Base-by-base conservation (phyloP, 139 green algal genomes). In the Haematococcus sp. region DNA sequence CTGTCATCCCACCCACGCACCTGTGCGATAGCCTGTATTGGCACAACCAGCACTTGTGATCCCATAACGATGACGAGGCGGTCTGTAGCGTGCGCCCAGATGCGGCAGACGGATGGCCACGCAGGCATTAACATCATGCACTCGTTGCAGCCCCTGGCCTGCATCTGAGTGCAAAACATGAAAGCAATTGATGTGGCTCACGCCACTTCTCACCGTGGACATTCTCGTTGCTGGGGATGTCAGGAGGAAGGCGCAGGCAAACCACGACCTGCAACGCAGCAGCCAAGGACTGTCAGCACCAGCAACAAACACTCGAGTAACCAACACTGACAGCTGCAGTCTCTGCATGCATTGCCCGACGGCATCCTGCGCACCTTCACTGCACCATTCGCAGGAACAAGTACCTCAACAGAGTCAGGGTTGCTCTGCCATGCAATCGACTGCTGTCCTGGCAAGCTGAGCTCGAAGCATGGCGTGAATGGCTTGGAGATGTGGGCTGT, bases 1-100 rank as follows among this genome's bases (percentile, higher is more conserved):
- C n/a, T n/a, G n/a, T n/a, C n/a, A n/a, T n/a, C n/a, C n/a, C n/a
- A n/a, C n/a, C n/a, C n/a, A n/a, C n/a, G n/a, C n/a, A n/a, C n/a
- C n/a, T 65, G 58, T 30, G 11, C 17, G 4, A 65, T n/a, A 40
- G 58, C 58, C 9, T 30, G 28, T 4, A 65, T 33, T 11, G 58
- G 58, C 3, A 65, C 58, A 4, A 65, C 3, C 23, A 65, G 58
- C 3, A 30, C n/a, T 9, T 35, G n/a, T 65, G 28, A 40, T 3
- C 58, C 58, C 58, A 65, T 65, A 9, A 65, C 58, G 3, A 65
- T n/a, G n/a, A 65, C 25, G n/a, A 65, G 30, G 58, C 58, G 30
- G 25, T 65, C 58, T 65, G 58, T 20, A 28, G 23, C 7, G 52
- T 13, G 22, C 20, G 19, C 20, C 9, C 20, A 61, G 52, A 5